phyloP scores from a whole-genome alignment of 1,139 yeast genomes.

The Pichia sp. region DNA sequence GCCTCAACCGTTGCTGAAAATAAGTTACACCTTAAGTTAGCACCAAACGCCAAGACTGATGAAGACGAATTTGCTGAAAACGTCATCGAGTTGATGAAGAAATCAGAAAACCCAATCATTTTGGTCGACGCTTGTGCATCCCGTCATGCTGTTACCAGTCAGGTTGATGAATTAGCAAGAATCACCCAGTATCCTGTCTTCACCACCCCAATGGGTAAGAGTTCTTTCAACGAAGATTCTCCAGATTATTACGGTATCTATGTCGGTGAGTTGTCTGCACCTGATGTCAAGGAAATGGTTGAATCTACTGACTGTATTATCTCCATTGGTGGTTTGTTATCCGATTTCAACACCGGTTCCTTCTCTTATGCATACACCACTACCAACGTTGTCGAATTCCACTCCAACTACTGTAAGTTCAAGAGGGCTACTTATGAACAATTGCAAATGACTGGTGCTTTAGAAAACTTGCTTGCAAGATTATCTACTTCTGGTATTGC shows the following conservation, averaged over 20 bases:
- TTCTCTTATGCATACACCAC: slow-evolving; percentile 82
- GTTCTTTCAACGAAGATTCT: slow-evolving; percentile 70
- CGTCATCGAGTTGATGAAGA: slow-evolving; percentile 49
- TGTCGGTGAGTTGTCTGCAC: slow-evolving; percentile 75
- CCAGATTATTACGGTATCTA: slow-evolving; percentile 85
- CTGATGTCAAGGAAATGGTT: slow-evolving; percentile 73
- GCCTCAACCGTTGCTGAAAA: slow-evolving; percentile 48
- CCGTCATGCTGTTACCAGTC: slow-evolving; percentile 67
- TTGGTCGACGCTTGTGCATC: slow-evolving; percentile 87
- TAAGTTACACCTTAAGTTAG: slow-evolving; percentile 53
- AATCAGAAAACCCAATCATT: slow-evolving; percentile 67
- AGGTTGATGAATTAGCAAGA: slow-evolving; percentile 62
- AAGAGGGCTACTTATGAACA: slow-evolving; percentile 75
- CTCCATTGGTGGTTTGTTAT: slow-evolving; percentile 78
- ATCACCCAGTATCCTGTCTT: slow-evolving; percentile 78
- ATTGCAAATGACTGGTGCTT: slow-evolving; percentile 71
- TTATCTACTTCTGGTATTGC: slow-evolving; percentile 14
- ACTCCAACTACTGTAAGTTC: slow-evolving; percentile 82
- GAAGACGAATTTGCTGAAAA: slow-evolving; percentile 69
- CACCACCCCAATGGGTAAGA: slow-evolving; percentile 92
- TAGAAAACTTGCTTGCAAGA: slow-evolving; percentile 37
- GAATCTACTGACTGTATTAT: slow-evolving; percentile 75
- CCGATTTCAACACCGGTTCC: slow-evolving; percentile 90
- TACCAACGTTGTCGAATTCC: slow-evolving; percentile 81
- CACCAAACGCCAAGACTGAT: slow-evolving; percentile 65